Percentiles rank a stretch among this genome's conserved stretches.
These are phyloP conservation scores for Decorospora gaudefroyi DNA, from an alignment of 2,329 filamentous ascomycete species.

Conservation along the genomic window DNA sequence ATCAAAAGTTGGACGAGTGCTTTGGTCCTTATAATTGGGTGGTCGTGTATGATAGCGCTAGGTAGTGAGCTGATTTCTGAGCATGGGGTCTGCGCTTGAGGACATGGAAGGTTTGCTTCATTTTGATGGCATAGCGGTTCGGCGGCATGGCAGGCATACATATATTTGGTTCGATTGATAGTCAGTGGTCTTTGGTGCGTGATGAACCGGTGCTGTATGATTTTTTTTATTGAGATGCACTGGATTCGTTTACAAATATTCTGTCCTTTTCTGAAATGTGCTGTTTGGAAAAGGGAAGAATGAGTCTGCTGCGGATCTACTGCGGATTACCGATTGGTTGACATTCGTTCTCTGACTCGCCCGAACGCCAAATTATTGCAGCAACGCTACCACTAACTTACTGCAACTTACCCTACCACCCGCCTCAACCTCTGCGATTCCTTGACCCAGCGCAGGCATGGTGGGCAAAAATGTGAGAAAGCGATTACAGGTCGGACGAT, in stretches of 20 bases:
- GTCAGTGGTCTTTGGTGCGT: too few relatives aligned
- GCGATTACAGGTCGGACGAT: background rate
- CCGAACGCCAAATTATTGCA: slow-evolving; percentile 39
- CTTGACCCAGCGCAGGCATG: slow-evolving; percentile 29
- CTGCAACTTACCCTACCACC: slow-evolving; percentile 19
- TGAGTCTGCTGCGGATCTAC: slow-evolving; percentile 16
- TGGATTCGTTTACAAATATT: too few relatives aligned
- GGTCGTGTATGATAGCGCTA: slow-evolving; percentile 19
- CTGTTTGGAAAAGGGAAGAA: too few relatives aligned
- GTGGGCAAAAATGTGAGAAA: slow-evolving; percentile 37
- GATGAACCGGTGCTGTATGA: too few relatives aligned
- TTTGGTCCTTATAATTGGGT: background rate
- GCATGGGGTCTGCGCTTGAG: slow-evolving; percentile 2
- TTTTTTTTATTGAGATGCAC: too few relatives aligned
- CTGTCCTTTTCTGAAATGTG: too few relatives aligned
- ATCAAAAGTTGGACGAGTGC: background rate
- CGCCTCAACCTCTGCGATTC: slow-evolving; percentile 14
- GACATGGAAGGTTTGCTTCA: slow-evolving; percentile 13
- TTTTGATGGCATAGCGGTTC: slow-evolving; percentile 18
- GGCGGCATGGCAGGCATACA: slow-evolving; percentile 4
- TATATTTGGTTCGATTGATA: too few relatives aligned
- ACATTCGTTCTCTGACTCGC: slow-evolving; percentile 31
- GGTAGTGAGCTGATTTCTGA: slow-evolving; percentile 1
- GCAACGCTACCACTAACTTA: slow-evolving; percentile 13
- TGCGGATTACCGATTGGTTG: slow-evolving; percentile 40